Evolutionary conservation across 495 filamentous ascomycete genomes (phyloP).

Genomic region (Daldinia decipiens): DNA sequence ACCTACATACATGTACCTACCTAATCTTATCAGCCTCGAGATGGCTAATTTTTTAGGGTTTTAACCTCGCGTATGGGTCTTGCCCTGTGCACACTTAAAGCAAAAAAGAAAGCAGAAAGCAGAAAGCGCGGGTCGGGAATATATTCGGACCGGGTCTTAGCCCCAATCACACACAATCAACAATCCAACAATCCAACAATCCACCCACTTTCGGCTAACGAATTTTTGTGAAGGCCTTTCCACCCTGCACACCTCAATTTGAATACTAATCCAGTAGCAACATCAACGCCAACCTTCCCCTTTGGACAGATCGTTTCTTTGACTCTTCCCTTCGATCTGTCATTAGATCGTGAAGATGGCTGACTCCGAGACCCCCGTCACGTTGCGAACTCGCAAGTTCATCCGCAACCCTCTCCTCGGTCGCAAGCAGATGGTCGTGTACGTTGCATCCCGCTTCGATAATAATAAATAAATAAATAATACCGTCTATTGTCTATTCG

Average conservation of each 20-base stretch:
- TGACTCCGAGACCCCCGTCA: slow-evolving; percentile 85
- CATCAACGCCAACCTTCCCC: neutral
- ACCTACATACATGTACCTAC: too few relatives aligned
- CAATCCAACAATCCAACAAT: neutral
- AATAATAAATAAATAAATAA: neutral
- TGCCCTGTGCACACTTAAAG: slow-evolving; percentile 3
- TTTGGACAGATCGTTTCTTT: neutral
- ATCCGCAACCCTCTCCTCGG: slow-evolving; percentile 98
- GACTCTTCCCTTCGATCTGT: slow-evolving; percentile 16
- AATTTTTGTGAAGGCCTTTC: slow-evolving; percentile 24
- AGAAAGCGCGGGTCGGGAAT: slow-evolving; percentile 21
- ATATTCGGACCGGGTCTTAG: slow-evolving; percentile 9
- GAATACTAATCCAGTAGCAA: slow-evolving; percentile 14
- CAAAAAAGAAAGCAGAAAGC: neutral
- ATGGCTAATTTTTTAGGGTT: slow-evolving; percentile 23
- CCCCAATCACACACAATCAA: slow-evolving; percentile 36
- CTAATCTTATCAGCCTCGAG: too few relatives aligned
- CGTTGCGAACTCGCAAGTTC: slow-evolving; percentile 99
- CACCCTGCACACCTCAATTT: slow-evolving; percentile 5
- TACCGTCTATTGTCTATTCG: too few relatives aligned
- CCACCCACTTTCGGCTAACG: slow-evolving; percentile 29
- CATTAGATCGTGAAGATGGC: slow-evolving; percentile 74
- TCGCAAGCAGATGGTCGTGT: slow-evolving; percentile 99
- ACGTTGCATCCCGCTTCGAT: slow-evolving; percentile 62
- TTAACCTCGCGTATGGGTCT: slow-evolving; percentile 37